These are phyloP conservation scores for Pseudozyma hubeiensis DNA, from an alignment of 1,284 basidiomycete species.

Conservation along the genomic window DNA sequence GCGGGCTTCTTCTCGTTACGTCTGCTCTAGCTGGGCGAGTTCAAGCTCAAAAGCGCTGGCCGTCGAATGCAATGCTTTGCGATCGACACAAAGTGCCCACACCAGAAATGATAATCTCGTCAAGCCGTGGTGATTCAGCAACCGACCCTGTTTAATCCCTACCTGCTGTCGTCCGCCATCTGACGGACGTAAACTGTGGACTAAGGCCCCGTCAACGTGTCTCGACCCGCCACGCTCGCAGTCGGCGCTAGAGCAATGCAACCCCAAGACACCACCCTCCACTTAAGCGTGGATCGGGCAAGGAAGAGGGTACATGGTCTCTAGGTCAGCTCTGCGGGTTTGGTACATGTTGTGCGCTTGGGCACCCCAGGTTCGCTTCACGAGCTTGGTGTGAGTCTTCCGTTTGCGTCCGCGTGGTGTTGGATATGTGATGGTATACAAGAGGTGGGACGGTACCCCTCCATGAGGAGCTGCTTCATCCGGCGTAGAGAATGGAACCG, in stretches of 20 bases:
- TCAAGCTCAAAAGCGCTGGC: conserved; percentile 53
- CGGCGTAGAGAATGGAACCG: conserved; percentile 54
- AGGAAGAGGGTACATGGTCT: conserved; percentile 50
- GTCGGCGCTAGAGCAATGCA: conserved; percentile 25
- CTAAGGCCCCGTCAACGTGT: conserved; percentile 26
- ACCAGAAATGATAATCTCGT: conserved; percentile 57
- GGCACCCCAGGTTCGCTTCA: conserved; percentile 23
- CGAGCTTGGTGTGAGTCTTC: conserved; percentile 16
- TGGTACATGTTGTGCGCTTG: conserved; percentile 22
- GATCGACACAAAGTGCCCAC: conserved; percentile 45
- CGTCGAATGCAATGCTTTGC: conserved; percentile 12
- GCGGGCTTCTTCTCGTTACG: conserved; percentile 30
- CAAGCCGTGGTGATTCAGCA: conserved; percentile 23
- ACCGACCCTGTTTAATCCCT: conserved; percentile 3
- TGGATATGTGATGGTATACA: no score
- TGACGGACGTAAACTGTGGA: background rate
- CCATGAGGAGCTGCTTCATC: conserved; percentile 21
- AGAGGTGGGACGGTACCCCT: conserved; percentile 7
- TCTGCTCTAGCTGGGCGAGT: conserved; percentile 60
- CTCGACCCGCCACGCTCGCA: conserved; percentile 11
- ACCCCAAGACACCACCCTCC: conserved; percentile 54
- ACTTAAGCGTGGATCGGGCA: conserved; percentile 38
- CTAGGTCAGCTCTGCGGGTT: conserved; percentile 24
- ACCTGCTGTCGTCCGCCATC: background rate
- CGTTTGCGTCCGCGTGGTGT: background rate